Conservation (phyloP, 2,329 filamentous ascomycete species). For the Colletotrichum spinosum region DNA sequence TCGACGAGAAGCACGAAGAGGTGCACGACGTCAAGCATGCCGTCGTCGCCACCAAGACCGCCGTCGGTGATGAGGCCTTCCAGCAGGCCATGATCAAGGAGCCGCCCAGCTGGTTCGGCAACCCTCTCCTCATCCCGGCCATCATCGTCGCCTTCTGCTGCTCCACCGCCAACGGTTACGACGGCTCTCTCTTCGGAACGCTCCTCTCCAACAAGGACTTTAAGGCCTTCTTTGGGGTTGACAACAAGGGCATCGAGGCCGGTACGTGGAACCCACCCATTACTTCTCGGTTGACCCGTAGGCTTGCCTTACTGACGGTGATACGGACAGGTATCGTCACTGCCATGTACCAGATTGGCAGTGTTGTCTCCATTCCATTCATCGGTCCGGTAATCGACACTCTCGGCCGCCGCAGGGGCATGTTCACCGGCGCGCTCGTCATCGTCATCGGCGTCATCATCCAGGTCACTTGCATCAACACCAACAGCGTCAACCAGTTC, state of each 20-base stretch:
- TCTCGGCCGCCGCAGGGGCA: constrained; percentile 60
- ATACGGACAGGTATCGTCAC: constrained; percentile 48
- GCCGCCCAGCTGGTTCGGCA: constrained; percentile 40
- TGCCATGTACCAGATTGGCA: constrained; percentile 63
- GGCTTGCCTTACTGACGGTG: background rate
- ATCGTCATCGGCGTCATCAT: constrained; percentile 53
- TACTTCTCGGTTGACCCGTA: background rate
- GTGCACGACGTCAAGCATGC: constrained; percentile 9
- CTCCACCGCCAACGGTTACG: constrained; percentile 48
- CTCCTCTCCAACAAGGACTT: constrained; percentile 66
- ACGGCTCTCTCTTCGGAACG: constrained; percentile 64
- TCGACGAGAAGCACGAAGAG: constrained; percentile 9
- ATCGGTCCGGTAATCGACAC: constrained; percentile 61
- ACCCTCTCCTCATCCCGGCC: constrained; percentile 40
- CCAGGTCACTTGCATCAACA: constrained; percentile 38
- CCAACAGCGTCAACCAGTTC: constrained; percentile 60
- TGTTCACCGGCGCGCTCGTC: constrained; percentile 56
- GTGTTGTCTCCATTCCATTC: constrained; percentile 60
- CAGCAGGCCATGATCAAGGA: constrained; percentile 46
- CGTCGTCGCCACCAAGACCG: constrained; percentile 22
- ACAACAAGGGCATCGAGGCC: constrained; percentile 62
- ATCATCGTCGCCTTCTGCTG: constrained; percentile 45
- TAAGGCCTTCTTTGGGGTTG: constrained; percentile 60
- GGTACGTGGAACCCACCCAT: constrained; percentile 44
- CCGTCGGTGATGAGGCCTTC: constrained; percentile 34